phyloP scores from a whole-genome alignment of 257 asterid genomes.

The Primulina tabacum region DNA sequence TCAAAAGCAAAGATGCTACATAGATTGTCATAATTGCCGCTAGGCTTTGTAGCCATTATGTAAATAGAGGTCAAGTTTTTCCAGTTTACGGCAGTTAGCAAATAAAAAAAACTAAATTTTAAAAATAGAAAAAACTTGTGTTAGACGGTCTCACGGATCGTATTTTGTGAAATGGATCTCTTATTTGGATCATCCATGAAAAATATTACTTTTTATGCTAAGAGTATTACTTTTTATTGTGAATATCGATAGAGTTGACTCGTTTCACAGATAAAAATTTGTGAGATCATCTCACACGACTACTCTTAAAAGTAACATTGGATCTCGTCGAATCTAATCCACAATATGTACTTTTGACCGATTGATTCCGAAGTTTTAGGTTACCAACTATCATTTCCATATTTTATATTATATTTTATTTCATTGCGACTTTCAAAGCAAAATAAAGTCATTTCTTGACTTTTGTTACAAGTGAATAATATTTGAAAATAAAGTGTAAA shows the following conservation, averaged over 20 bases:
- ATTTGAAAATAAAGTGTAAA: no score
- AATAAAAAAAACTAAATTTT: slow-evolving; percentile 7
- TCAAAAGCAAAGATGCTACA: slow-evolving; percentile 24
- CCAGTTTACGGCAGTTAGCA: slow-evolving; percentile 3
- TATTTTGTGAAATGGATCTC: no score
- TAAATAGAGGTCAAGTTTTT: slow-evolving; percentile 9
- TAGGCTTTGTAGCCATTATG: slow-evolving; percentile 1
- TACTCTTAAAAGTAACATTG: neutral
- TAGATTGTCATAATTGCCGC: slow-evolving; percentile 32
- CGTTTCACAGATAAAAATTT: no score
- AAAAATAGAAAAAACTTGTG: neutral
- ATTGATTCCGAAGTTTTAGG: slow-evolving; percentile 28
- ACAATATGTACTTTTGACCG: slow-evolving; percentile 46
- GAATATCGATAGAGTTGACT: no score
- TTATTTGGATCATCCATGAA: no score
- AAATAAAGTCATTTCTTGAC: slow-evolving; percentile 42
- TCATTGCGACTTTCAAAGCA: slow-evolving; percentile 28
- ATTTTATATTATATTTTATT: slow-evolving; percentile 13
- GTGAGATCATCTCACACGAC: no score
- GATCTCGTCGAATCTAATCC: slow-evolving; percentile 31
- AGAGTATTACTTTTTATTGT: no score
- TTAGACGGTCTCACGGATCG: no score
- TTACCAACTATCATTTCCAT: neutral
- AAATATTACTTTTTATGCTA: no score
- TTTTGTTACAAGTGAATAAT: slow-evolving; percentile 18